Evolutionary conservation across 2,329 filamentous ascomycete genomes (phyloP).

Genomic region (Alternaria brassicae): DNA sequence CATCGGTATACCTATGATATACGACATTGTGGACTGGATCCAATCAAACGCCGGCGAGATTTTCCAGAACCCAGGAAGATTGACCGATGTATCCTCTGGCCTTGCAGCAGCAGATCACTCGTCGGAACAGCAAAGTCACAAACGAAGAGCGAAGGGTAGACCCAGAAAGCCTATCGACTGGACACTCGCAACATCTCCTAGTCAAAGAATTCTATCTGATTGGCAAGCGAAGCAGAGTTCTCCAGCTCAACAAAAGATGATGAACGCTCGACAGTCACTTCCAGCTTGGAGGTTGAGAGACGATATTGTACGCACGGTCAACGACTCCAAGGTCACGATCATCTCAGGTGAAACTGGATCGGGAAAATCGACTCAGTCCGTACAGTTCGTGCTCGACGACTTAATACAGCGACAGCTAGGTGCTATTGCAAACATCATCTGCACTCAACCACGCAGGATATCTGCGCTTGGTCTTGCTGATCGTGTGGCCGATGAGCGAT

Average conservation of each 20-base stretch:
- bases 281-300: slow-evolving; percentile 89
- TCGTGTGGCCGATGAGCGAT: slow-evolving; percentile 91
- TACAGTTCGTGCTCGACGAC: slow-evolving; percentile 94
- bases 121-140: slow-evolving; percentile 22
- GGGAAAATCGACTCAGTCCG: slow-evolving; percentile 95
- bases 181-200: slow-evolving; percentile 64
- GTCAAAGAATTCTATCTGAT: slow-evolving; percentile 64
- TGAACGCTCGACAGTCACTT: slow-evolving; percentile 72
- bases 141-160: slow-evolving; percentile 28
- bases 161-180: slow-evolving; percentile 66
- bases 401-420: slow-evolving; percentile 80
- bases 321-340: slow-evolving; percentile 85
- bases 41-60: slow-evolving; percentile 84
- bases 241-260: slow-evolving; percentile 75
- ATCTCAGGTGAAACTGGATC: slow-evolving; percentile 97
- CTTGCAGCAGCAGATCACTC: slow-evolving; percentile 61
- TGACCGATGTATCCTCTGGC: slow-evolving; percentile 84
- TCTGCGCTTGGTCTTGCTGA: slow-evolving; percentile 94
- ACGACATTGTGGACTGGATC: slow-evolving; percentile 88
- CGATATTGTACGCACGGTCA: slow-evolving; percentile 77
- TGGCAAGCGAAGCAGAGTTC: slow-evolving; percentile 74
- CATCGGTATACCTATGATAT: slow-evolving; percentile 87
- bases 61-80: slow-evolving; percentile 80
- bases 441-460: slow-evolving; percentile 93
- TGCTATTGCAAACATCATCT: slow-evolving; percentile 83